phyloP scores from a whole-genome alignment of 345 rosid species.

The Triadica sebifera region DNA sequence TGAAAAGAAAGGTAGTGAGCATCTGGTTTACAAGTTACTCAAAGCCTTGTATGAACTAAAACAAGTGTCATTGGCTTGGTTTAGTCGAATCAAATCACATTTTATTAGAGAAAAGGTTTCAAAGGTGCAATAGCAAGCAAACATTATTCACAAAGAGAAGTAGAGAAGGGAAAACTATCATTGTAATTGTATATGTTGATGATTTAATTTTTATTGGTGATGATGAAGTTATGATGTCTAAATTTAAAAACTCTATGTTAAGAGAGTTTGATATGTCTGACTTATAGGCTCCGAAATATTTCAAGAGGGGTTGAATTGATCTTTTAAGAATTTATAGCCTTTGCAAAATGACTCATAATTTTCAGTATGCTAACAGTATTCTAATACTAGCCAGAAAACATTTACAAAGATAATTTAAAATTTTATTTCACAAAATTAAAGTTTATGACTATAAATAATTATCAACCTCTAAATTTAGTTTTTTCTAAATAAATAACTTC shows the following conservation, averaged over 20 bases:
- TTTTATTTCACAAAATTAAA: too few species aligned
- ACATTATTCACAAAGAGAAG: too few species aligned
- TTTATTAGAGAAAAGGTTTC: background rate
- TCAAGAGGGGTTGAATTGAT: too few species aligned
- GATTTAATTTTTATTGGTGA: background rate
- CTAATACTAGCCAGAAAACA: too few species aligned
- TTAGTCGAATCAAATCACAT: background rate
- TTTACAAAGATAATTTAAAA: too few species aligned
- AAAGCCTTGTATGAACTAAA: background rate
- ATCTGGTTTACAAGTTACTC: background rate
- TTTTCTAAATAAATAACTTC: too few species aligned
- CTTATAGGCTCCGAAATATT: too few species aligned
- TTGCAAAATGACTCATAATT: too few species aligned
- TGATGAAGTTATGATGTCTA: background rate
- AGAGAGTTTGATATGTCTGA: background rate
- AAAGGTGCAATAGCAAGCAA: background rate
- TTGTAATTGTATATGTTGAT: background rate
- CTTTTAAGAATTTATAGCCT: too few species aligned
- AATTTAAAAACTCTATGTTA: background rate
- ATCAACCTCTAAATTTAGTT: too few species aligned
- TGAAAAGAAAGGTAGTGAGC: background rate
- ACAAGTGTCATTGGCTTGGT: background rate
- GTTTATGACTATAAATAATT: too few species aligned
- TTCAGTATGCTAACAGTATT: too few species aligned
- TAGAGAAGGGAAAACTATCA: background rate